phyloP scores from a whole-genome alignment of 352 stramenopile genomes.

The Pythium monospermum region DNA sequence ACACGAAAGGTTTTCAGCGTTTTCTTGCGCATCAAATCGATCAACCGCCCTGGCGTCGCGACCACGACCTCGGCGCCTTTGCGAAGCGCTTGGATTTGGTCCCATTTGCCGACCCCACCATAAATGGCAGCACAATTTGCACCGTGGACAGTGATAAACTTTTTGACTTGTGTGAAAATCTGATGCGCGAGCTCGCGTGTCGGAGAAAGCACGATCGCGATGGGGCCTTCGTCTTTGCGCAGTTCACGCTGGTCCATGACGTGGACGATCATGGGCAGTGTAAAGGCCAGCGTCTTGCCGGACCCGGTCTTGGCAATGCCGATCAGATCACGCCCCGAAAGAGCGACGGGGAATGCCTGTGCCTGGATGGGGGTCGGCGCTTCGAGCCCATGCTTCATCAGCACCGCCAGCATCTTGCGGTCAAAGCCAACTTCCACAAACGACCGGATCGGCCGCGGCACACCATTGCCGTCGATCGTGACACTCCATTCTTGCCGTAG shows the following conservation, averaged over 20 bases:
- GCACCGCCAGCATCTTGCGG: conserved; percentile 51
- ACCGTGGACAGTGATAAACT: conserved; percentile 65
- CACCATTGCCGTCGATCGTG: conserved; percentile 37
- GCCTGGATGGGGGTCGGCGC: conserved; percentile 78
- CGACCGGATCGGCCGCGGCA: conserved; percentile 60
- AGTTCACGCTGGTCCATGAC: conserved; percentile 86
- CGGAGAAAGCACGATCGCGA: conserved; percentile 73
- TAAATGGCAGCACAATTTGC: conserved; percentile 76
- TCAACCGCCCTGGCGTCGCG: conserved; percentile 71
- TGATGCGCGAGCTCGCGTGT: conserved; percentile 82
- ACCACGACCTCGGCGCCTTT: conserved; percentile 76
- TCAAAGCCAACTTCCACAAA: conserved; percentile 75
- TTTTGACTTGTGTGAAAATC: conserved; percentile 81
- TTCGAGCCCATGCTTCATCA: conserved; percentile 71
- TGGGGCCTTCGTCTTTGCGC: conserved; percentile 64
- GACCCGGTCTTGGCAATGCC: conserved; percentile 94
- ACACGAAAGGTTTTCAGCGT: conserved; percentile 56
- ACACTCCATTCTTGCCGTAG: conserved; percentile 48
- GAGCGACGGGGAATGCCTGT: conserved; percentile 75
- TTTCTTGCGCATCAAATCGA: conserved; percentile 83
- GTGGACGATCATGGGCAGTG: conserved; percentile 91
- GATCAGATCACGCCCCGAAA: conserved; percentile 76
- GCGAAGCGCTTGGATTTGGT: conserved; percentile 71
- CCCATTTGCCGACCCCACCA: conserved; percentile 79
- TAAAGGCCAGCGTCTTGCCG: conserved; percentile 97